These are phyloP conservation scores for Epichloe gansuensis DNA, from an alignment of 2,329 filamentous ascomycete species.

Conservation along the genomic window DNA sequence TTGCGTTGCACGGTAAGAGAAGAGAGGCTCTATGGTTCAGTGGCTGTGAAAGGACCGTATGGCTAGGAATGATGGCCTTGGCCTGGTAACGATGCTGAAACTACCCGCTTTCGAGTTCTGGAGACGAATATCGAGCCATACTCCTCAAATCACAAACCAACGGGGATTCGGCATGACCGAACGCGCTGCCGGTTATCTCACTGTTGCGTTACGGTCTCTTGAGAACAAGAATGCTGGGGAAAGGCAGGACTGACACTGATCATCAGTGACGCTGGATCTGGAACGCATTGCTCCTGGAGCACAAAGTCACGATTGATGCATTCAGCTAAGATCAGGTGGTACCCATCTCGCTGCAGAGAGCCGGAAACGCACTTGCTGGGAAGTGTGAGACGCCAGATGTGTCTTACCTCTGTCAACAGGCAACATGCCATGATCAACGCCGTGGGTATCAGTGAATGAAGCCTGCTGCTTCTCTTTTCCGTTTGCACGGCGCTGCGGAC, in stretches of 20 bases:
- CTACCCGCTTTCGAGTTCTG: background rate
- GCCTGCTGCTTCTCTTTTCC: background rate
- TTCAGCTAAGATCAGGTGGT: conserved; percentile 4
- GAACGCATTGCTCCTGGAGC: background rate
- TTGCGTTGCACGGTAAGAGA: background rate
- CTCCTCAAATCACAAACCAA: background rate
- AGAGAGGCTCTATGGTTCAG: background rate
- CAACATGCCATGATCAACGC: background rate
- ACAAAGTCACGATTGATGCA: background rate
- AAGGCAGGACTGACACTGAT: background rate
- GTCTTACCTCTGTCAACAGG: background rate
- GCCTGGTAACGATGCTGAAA: background rate
- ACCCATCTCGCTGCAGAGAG: conserved; percentile 2
- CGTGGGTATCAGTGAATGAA: background rate
- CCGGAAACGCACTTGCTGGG: background rate
- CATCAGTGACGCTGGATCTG: background rate
- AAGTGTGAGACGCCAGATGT: background rate
- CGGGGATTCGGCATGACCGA: background rate
- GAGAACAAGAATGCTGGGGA: background rate
- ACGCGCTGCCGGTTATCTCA: background rate
- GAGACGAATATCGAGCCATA: background rate
- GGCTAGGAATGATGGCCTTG: background rate
- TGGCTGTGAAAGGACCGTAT: background rate
- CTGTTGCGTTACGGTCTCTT: background rate
- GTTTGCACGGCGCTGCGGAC: background rate